Conservation (phyloP, 345 rosid genomes). For the Brassica napus region Da-Ae NC_063450.1:44961501-44962000, state of each 20-base stretch:
- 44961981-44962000: slow-evolving; percentile 33
- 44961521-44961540: neutral
- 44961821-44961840: slow-evolving; percentile 53
- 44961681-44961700: slow-evolving; percentile 83
- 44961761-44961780: slow-evolving; percentile 14
- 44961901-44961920: slow-evolving; percentile 71
- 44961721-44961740: slow-evolving; percentile 14
- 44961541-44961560: slow-evolving; percentile 2
- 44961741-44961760: neutral
- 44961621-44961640: slow-evolving; percentile 52
- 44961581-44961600: slow-evolving; percentile 47
- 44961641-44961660: slow-evolving; percentile 52
- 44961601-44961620: slow-evolving; percentile 50
- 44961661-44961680: slow-evolving; percentile 79
- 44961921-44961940: slow-evolving; percentile 66
- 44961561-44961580: slow-evolving; percentile 41
- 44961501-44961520: neutral
- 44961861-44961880: slow-evolving; percentile 69
- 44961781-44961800: slow-evolving; percentile 77
- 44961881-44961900: slow-evolving; percentile 81
- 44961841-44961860: slow-evolving; percentile 86
- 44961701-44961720: slow-evolving; percentile 3
- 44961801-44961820: slow-evolving; percentile 56
- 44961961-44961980: slow-evolving; percentile 71
- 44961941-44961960: slow-evolving; percentile 76